These are phyloP conservation scores for Porpolomopsis calyptriformis DNA, from an alignment of 768 basidiomycete species.

Conservation along the genomic window DNA sequence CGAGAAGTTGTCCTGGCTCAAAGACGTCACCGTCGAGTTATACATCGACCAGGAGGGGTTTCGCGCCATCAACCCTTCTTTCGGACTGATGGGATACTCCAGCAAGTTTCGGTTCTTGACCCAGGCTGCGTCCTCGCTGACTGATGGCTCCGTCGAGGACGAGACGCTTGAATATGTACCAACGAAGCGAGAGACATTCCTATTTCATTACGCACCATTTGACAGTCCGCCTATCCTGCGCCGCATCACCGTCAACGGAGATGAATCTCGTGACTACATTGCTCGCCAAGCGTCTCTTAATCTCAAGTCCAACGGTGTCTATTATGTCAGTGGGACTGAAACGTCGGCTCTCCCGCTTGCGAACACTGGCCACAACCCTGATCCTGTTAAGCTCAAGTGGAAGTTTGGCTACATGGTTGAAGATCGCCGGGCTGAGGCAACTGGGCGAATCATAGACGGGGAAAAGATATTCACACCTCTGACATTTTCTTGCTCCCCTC, in stretches of 20 bases:
- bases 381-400: conserved; percentile 48
- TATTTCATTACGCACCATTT: conserved; percentile 64
- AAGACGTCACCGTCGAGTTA: conserved; percentile 44
- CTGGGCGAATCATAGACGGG: conserved; percentile 41
- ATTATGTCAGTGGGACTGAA: conserved; percentile 62
- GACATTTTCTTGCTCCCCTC: conserved; percentile 65
- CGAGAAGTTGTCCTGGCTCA: conserved; percentile 40
- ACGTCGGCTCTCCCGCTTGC: conserved; percentile 20
- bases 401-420: conserved; percentile 71
- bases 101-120: conserved; percentile 17
- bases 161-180: conserved; percentile 58
- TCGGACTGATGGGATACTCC: conserved; percentile 47
- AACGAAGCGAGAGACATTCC: conserved; percentile 41
- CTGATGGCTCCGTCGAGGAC: conserved; percentile 23
- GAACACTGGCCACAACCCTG: conserved; percentile 13
- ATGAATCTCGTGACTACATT: conserved; percentile 64
- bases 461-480: conserved; percentile 69
- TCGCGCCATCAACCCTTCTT: conserved; percentile 46
- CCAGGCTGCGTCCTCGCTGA: conserved; percentile 13
- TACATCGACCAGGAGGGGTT: conserved; percentile 83
- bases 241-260: conserved; percentile 53
- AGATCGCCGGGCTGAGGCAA: conserved; percentile 38
- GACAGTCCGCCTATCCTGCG: conserved; percentile 61
- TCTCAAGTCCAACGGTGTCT: conserved; percentile 65
- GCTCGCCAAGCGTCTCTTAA: conserved; percentile 64